These are phyloP conservation scores for Pseudonitzschia multiseries DNA, from an alignment of 108 stramenopile species.

Conservation along the genomic window DNA sequence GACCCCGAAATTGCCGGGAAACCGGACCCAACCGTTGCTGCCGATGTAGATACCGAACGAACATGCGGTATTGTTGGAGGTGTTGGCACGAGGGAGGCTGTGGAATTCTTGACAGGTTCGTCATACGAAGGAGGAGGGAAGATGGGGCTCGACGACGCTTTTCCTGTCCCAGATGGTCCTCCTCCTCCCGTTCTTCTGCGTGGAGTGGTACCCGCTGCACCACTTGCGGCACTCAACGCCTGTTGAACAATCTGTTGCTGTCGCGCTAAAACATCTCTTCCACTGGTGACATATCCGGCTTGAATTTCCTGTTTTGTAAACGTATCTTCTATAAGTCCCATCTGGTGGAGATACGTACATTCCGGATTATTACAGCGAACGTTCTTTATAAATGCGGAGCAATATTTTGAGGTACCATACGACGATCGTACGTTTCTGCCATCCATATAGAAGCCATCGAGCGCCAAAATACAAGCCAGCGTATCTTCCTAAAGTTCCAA, in stretches of 20 bases:
- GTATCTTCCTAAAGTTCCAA: slow-evolving; percentile 72
- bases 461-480: slow-evolving; percentile 82
- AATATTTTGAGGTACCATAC: slow-evolving; percentile 99
- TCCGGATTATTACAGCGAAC: slow-evolving; percentile 98
- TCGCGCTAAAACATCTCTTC: slow-evolving; percentile 80
- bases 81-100: slow-evolving; percentile 44
- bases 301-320: slow-evolving; percentile 94
- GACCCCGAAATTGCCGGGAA: slow-evolving; percentile 32
- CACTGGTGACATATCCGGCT: slow-evolving; percentile 89
- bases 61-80: slow-evolving; percentile 40
- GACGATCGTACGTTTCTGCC: slow-evolving; percentile 91
- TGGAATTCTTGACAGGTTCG: slow-evolving; percentile 49
- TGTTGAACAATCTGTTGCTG: slow-evolving; percentile 85
- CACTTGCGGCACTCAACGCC: slow-evolving; percentile 53
- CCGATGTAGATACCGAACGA: slow-evolving; percentile 24
- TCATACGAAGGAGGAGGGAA: slow-evolving; percentile 87
- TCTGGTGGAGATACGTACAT: slow-evolving; percentile 95
- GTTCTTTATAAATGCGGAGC: slow-evolving; percentile 95
- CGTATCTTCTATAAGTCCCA: slow-evolving; percentile 95
- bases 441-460: slow-evolving; percentile 90
- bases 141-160: slow-evolving; percentile 61
- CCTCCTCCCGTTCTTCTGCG: slow-evolving; percentile 76
- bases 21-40: slow-evolving; percentile 17
- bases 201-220: slow-evolving; percentile 43
- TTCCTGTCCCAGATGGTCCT: slow-evolving; percentile 83